Evolutionary conservation across 2,329 filamentous ascomycete genomes (phyloP).

Genomic region (Trichoderma simmonsii): DNA sequence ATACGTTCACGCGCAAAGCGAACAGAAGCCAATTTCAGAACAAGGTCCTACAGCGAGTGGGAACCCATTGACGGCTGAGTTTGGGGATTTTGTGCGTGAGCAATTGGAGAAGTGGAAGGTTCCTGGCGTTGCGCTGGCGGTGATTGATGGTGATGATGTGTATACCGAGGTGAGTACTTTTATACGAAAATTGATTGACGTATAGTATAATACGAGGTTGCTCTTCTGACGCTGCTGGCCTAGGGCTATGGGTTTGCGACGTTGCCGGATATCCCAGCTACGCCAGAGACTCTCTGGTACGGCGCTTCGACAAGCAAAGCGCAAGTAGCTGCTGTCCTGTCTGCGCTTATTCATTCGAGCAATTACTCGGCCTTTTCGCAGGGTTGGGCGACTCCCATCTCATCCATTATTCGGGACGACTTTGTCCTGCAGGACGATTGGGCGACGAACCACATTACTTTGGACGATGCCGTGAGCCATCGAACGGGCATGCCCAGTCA

Average conservation of each 20-base stretch:
- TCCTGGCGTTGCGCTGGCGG: constrained; percentile 33
- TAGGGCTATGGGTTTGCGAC: constrained; percentile 32
- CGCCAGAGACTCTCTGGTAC: constrained; percentile 50
- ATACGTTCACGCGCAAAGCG: background rate
- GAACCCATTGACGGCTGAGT: constrained; percentile 14
- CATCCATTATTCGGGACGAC: constrained; percentile 47
- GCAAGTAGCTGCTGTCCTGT: constrained; percentile 46
- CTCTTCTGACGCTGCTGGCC: background rate
- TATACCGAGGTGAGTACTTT: constrained; percentile 24
- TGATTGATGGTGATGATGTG: constrained; percentile 27
- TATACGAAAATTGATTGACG: background rate
- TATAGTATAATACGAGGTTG: background rate
- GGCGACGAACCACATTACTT: constrained; percentile 47
- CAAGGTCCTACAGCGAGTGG: background rate
- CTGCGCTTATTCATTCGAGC: constrained; percentile 47
- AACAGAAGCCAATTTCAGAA: background rate
- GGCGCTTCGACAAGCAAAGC: constrained; percentile 56
- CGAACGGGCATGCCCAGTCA: constrained; percentile 48
- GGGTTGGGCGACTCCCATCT: constrained; percentile 48
- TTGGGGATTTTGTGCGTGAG: constrained; percentile 9
- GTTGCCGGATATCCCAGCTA: constrained; percentile 39
- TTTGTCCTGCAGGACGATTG: constrained; percentile 48
- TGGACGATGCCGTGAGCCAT: constrained; percentile 54
- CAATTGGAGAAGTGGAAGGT: constrained; percentile 18
- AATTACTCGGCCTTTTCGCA: constrained; percentile 32